phyloP scores from a whole-genome alignment of 208 protist genomes.

The Strigomonas culicis region DNA sequence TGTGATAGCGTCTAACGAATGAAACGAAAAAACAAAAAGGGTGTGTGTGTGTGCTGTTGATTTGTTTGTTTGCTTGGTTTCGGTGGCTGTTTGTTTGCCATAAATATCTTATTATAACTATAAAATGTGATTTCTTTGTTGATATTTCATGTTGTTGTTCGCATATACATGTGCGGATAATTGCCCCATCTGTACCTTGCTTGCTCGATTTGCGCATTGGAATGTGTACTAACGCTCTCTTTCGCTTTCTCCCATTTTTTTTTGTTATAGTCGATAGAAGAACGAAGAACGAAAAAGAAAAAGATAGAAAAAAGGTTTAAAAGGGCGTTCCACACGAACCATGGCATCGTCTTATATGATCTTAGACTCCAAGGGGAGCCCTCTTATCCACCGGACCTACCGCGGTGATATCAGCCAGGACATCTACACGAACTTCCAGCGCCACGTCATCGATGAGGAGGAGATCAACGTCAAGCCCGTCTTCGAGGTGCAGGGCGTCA shows the following conservation, averaged over 20 bases:
- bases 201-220: too few species aligned
- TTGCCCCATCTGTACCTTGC: too few species aligned
- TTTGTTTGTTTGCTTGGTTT: background rate
- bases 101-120: background rate
- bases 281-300: slow-evolving; percentile 4
- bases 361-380: slow-evolving; percentile 92
- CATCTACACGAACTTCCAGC: slow-evolving; percentile 80
- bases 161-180: too few species aligned
- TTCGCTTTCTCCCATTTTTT: slow-evolving; percentile 15
- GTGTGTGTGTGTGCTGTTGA: background rate
- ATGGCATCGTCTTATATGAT: slow-evolving; percentile 94
- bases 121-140: slow-evolving; percentile 8
- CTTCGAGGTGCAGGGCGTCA: slow-evolving; percentile 91
- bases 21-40: background rate
- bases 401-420: slow-evolving; percentile 93
- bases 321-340: background rate
- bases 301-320: background rate
- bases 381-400: slow-evolving; percentile 95
- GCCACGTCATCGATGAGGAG: slow-evolving; percentile 92
- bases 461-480: slow-evolving; percentile 90
- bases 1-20: slow-evolving; percentile 16
- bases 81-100: background rate
- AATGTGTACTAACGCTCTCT: too few species aligned
- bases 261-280: slow-evolving; percentile 12
- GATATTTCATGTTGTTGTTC: slow-evolving; percentile 3